These are phyloP conservation scores for Thelonectria rubi DNA, from an alignment of 2,329 filamentous ascomycete species.

Conservation along the genomic window DNA sequence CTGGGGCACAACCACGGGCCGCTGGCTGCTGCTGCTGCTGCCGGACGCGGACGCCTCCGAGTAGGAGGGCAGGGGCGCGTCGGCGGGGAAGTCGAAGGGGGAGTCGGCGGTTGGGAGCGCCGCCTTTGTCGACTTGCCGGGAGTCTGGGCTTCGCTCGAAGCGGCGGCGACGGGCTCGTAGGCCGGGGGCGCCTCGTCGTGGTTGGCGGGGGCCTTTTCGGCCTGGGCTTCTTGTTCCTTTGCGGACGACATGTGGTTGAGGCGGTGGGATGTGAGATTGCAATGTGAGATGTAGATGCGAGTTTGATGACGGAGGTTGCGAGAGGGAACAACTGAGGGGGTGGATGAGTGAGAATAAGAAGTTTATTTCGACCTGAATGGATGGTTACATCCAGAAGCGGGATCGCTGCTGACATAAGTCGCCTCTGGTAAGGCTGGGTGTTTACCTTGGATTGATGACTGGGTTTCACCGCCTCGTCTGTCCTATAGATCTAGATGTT, in stretches of 20 bases:
- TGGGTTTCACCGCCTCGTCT: background rate
- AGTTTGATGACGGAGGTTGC: no score
- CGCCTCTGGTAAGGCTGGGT: no score
- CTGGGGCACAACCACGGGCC: slow-evolving; percentile 55
- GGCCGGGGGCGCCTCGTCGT: slow-evolving; percentile 11
- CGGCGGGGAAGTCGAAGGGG: slow-evolving; percentile 53
- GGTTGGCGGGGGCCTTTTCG: background rate
- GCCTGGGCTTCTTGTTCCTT: slow-evolving; percentile 20
- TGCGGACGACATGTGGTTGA: slow-evolving; percentile 7
- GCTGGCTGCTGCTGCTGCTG: slow-evolving; percentile 16
- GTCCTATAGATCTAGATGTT: background rate
- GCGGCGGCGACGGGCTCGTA: slow-evolving; percentile 8
- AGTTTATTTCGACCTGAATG: background rate
- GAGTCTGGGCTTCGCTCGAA: background rate
- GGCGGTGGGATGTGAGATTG: no score
- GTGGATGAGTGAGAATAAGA: background rate
- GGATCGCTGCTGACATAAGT: background rate
- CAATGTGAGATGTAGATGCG: no score
- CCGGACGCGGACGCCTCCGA: slow-evolving; percentile 28
- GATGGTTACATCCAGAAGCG: background rate
- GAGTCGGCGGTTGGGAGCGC: slow-evolving; percentile 44
- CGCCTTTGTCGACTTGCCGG: background rate
- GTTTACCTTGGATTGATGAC: background rate
- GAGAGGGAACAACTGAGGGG: no score
- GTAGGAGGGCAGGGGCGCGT: slow-evolving; percentile 45